These are phyloP conservation scores for Hypoxylon perforatum DNA, from an alignment of 495 filamentous ascomycete species.

Conservation along the genomic window DNA sequence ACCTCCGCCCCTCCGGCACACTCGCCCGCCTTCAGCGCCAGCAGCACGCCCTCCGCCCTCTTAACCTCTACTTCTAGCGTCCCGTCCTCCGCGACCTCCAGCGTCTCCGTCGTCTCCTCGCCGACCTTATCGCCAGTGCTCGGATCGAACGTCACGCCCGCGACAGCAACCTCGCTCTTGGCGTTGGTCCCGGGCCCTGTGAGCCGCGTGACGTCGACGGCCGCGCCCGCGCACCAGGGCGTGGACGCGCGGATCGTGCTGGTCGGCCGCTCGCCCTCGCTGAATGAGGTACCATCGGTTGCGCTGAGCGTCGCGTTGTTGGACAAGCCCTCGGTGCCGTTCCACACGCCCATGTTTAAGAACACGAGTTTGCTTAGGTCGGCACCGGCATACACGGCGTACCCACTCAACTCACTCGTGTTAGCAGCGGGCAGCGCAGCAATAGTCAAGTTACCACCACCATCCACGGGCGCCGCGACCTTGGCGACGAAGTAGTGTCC, in stretches of 20 bases:
- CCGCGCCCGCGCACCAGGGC: slow-evolving; percentile 27
- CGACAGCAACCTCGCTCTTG: slow-evolving; percentile 40
- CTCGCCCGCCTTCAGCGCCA: slow-evolving; percentile 17
- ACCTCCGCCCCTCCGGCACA: neutral
- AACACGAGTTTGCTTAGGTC: slow-evolving; percentile 41
- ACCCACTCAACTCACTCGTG: slow-evolving; percentile 41
- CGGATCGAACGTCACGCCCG: slow-evolving; percentile 39
- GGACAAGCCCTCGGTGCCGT: slow-evolving; percentile 40
- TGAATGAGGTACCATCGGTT: slow-evolving; percentile 40
- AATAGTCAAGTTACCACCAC: slow-evolving; percentile 15
- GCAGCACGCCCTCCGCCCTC: slow-evolving; percentile 42
- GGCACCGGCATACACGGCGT: slow-evolving; percentile 29
- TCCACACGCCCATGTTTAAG: slow-evolving; percentile 48
- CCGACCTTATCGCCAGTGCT: slow-evolving; percentile 28
- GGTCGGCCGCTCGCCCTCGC: slow-evolving; percentile 30
- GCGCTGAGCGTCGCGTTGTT: slow-evolving; percentile 43
- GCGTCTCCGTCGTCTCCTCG: slow-evolving; percentile 12
- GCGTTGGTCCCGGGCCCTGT: slow-evolving; percentile 45
- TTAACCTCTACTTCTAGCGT: slow-evolving; percentile 20
- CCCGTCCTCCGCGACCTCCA: slow-evolving; percentile 28
- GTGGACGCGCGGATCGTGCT: slow-evolving; percentile 27
- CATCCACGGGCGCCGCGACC: slow-evolving; percentile 7
- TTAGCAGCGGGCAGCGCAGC: slow-evolving; percentile 43
- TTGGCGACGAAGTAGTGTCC: slow-evolving; percentile 45
- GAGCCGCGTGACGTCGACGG: slow-evolving; percentile 28